A percentile compares a stretch with the other conserved stretches of the same genome.
Conservation (phyloP, 257 asterid species). For the Cynanchum wilfordii region DNA sequence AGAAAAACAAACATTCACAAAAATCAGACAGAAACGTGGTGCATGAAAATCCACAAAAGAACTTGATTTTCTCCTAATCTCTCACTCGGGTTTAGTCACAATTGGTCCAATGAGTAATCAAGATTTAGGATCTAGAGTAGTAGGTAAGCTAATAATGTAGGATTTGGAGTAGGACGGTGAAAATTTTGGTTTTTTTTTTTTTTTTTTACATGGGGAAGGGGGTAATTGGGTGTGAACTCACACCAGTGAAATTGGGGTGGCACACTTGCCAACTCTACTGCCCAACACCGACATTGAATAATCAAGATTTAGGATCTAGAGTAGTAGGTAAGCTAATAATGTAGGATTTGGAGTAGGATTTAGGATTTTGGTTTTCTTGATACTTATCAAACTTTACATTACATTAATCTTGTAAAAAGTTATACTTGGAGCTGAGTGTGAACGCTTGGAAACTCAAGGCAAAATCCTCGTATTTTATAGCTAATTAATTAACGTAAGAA, state of each 20-base stretch:
- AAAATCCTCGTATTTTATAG: neutral
- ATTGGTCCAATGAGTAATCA: neutral
- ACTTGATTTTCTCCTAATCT: neutral
- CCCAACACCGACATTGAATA: too few species aligned
- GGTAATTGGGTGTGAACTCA: too few species aligned
- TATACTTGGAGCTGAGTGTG: neutral
- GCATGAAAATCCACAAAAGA: constrained; percentile 11
- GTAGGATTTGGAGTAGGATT: constrained; percentile 1
- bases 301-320: constrained; percentile 1
- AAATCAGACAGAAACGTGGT: neutral
- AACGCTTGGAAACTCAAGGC: constrained; percentile 7
- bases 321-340: neutral
- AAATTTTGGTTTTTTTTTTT: too few species aligned
- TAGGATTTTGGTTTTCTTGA: constrained; percentile 5
- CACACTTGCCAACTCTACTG: too few species aligned
- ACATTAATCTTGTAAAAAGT: neutral
- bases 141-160: constrained; percentile 4
- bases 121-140: neutral
- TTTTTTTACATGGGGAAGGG: too few species aligned
- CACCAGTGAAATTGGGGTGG: too few species aligned
- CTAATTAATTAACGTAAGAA: neutral
- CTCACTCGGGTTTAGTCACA: neutral
- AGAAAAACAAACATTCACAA: constrained; percentile 16
- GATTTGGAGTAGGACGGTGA: too few species aligned
- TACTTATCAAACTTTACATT: neutral